Base-by-base conservation (phyloP, 2,329 filamentous ascomycete genomes). In the Leptodontidium sp. region DNA sequence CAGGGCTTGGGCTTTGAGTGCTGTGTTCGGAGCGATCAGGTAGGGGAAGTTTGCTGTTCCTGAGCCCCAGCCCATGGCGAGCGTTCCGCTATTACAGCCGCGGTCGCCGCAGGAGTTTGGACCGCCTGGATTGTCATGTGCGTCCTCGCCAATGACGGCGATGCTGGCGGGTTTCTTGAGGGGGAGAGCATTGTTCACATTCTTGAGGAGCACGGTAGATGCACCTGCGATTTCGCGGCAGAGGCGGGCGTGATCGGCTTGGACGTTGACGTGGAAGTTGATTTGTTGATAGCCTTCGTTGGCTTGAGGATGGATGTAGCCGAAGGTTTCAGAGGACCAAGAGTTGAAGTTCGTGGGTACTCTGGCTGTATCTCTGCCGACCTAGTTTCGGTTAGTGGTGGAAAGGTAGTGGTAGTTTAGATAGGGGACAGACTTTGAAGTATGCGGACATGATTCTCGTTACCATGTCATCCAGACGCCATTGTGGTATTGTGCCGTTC, bases 381-480 rank as follows among this genome's bases (percentile, higher is more conserved):
- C 73, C 67, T 69, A 6, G 29, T 35, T 47, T 59, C 63, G 6
- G 32, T 70, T 17, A 58, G 32, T n/a, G n/a, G 32, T 58, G 55
- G 2, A 9, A 4, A 21, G 26, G 21, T 4, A 47, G 38, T 21
- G 21, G 24, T n/a, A 49, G 43, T 1, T 17, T n/a, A n/a, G 29
- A 40, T 53, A 47, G 38, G 88, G 15, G 26, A 50, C 55, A 9
- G 32, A 70, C 70, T 80, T 91, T 91, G 82, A 89, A 91, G 77
- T 86, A 88, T 29, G 88, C 84, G 2, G 89, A 86, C 87, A 91
- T 90, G 77, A 92, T 97, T 75, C 96, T 89, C 79, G 93, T 91
- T 3, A 88, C 93, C 91, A 97, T 97, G 77, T 98, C 96, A 75
- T 98, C 94, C 14, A 98, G 79, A 67, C 95, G 88, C 87, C 92